Conservation (phyloP, 2,329 filamentous ascomycete genomes). For the Endocalyx cinctus region DNA sequence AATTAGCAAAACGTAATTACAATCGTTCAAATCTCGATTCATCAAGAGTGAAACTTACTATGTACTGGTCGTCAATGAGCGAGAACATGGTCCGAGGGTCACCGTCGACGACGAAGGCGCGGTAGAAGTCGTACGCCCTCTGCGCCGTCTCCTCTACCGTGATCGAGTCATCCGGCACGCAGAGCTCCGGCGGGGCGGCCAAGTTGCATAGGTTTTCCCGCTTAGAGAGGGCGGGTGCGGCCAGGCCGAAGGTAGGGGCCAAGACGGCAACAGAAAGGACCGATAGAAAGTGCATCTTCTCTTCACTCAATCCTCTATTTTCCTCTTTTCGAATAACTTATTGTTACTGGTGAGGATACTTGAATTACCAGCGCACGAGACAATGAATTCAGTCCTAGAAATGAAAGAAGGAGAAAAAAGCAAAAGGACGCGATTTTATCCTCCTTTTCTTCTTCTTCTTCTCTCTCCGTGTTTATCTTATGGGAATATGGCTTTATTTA, state of each 20-base stretch:
- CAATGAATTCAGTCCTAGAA: no score
- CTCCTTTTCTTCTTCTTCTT: not conserved
- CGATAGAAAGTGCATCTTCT: conserved; percentile 26
- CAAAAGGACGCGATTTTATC: not conserved
- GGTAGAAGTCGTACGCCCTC: conserved; percentile 36
- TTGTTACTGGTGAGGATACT: not conserved
- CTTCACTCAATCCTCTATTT: no score
- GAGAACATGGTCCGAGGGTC: conserved; percentile 36
- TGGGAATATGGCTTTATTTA: not conserved
- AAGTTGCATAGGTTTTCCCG: conserved; percentile 35
- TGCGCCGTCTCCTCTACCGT: conserved; percentile 33
- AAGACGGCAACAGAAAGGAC: conserved; percentile 20
- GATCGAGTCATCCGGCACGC: conserved; percentile 27
- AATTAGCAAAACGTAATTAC: conserved; percentile 3
- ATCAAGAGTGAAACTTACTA: no score
- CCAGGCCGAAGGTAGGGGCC: conserved; percentile 21
- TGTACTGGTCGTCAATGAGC: conserved; percentile 32
- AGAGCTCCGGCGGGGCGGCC: conserved; percentile 29
- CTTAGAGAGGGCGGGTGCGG: conserved; percentile 22
- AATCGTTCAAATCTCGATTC: no score
- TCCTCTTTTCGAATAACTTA: no score
- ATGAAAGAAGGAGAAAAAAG: no score
- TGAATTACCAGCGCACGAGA: no score
- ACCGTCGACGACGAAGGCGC: conserved; percentile 35
- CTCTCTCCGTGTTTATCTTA: no score